phyloP scores from a whole-genome alignment of 768 basidiomycete species.

The Suillus luteus region DNA sequence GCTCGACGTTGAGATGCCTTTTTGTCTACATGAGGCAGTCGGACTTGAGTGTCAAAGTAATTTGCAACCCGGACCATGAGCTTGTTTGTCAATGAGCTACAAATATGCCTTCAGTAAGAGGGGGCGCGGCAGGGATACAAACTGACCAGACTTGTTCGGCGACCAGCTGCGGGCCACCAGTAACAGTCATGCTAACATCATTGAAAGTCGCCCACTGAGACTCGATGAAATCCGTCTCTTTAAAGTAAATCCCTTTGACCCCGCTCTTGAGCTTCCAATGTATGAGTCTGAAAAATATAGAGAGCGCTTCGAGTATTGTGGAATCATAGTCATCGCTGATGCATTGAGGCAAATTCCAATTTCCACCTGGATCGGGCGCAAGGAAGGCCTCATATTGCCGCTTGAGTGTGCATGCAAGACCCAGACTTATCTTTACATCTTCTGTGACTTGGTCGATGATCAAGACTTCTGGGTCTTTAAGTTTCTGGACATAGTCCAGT shows the following conservation, averaged over 20 bases:
- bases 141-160: constrained; percentile 94
- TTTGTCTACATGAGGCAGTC: constrained; percentile 58
- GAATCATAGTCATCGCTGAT: constrained; percentile 89
- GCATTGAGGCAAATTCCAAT: constrained; percentile 88
- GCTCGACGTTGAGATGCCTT: constrained; percentile 26
- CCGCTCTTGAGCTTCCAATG: constrained; percentile 96
- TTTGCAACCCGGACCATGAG: constrained; percentile 91
- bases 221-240: constrained; percentile 97
- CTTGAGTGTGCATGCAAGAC: constrained; percentile 93
- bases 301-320: constrained; percentile 84
- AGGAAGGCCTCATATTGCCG: constrained; percentile 92
- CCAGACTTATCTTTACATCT: constrained; percentile 88
- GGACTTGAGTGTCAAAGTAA: constrained; percentile 94
- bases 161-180: constrained; percentile 86
- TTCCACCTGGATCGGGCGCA: constrained; percentile 79
- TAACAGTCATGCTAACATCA: constrained; percentile 85
- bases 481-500: constrained; percentile 83
- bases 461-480: constrained; percentile 85
- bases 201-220: constrained; percentile 95
- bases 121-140: constrained; percentile 10
- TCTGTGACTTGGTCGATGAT: constrained; percentile 95
- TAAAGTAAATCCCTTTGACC: constrained; percentile 90
- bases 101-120: constrained; percentile 1
- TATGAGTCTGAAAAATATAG: constrained; percentile 89
- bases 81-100: constrained; percentile 88